Base-by-base conservation (phyloP, 2,329 filamentous ascomycete species). In the Exophiala sp. region DNA sequence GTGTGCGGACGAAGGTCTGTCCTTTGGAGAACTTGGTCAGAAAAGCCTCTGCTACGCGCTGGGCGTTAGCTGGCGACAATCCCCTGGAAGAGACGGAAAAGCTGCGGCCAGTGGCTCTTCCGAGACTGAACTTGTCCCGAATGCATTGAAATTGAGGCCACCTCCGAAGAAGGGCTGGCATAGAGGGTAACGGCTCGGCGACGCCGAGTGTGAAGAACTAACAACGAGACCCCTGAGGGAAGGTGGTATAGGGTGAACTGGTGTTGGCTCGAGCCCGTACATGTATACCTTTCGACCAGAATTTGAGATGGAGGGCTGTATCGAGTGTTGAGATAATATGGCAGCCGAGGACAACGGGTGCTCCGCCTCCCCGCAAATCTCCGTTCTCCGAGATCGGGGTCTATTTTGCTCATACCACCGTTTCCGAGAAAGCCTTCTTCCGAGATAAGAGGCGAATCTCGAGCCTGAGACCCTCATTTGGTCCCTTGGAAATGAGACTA, bases 1-100 rank as follows among this genome's bases (percentile, higher is more conserved):
- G 81, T 2, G 64, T 66, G 38, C 71, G 71, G 3, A 63, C 65
- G 56, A 70, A 67, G 0, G 71, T 69, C 1, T 70, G 68, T 3
- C 66, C 62, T 4, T 68, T 67, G 48, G 71, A 67, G 42, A 71
- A 70, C 44, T 66, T 67, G 5, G 64, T 61, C 14, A 74, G 65
- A 57, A 75, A 75, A 0, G 50, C 53, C 11, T 58, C 54, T 34
- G 58, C 52, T 30, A 59, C 47, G 8, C 40, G 46, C 37, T 57
- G 53, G 10, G 57, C 46, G 43, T 61, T 53, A 13, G 22, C 24
- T 5, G 49, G 30, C 13, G 30, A 32, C 19, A 30, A 41, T 11
- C 22, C 30, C 13, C 22, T 19, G 18, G 30, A 5, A 13, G 42
- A 50, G 13, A 46, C 49, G n/a, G 43, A 50, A 21, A 56, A 50